Evolutionary conservation across 805 yeast genomes (phyloP), one percentile per base, ranked within the genome.

Genomic region (Suhomyces sp.): DNA sequence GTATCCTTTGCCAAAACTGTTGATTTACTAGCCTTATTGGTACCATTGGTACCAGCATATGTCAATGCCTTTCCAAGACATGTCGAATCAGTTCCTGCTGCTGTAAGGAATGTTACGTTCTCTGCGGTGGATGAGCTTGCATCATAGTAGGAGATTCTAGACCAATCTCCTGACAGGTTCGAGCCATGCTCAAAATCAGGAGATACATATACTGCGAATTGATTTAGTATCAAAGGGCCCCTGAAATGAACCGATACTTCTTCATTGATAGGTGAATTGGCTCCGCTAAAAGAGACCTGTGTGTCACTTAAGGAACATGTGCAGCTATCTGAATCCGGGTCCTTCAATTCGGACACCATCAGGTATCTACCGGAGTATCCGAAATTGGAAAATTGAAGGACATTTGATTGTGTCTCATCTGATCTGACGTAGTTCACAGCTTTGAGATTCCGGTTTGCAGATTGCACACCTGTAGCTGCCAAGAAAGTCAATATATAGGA

Each of bases 181-280:
- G 59, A 60, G 31, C 75, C 75, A 29, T 54, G 64, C 1, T 57
- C 60, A 57, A 73, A 84, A 27, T 70, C 63, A 3, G 73, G 72
- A 13, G 84, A 59, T n/a, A 76, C 74, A 63, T 84, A 87, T 59
- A 72, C 84, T 5, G 83, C 92, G 64, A 87, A 87, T 60, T 81
- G 78, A 54, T 71, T 68, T 62, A 87, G 73, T 13, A 78, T 71
- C 54, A 87, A 65, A 8, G 94, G 94, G 45, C 94, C 94, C 71
- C 94, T 80, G 67, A 87, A 82, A 65, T 87, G 94, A 13, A 87
- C 90, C 4, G 90, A 84, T 24, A 87, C 73, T 64, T 84, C 91
- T 59, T 80, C 85, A 64, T 86, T 72, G 40, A 87, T 64, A 6
- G 94, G 94, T 26, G 90, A 70, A 61, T 85, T 81, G 22, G 81